Base-by-base conservation (phyloP, 2,329 filamentous ascomycete genomes). In the Xylariaceae sp. region DNA sequence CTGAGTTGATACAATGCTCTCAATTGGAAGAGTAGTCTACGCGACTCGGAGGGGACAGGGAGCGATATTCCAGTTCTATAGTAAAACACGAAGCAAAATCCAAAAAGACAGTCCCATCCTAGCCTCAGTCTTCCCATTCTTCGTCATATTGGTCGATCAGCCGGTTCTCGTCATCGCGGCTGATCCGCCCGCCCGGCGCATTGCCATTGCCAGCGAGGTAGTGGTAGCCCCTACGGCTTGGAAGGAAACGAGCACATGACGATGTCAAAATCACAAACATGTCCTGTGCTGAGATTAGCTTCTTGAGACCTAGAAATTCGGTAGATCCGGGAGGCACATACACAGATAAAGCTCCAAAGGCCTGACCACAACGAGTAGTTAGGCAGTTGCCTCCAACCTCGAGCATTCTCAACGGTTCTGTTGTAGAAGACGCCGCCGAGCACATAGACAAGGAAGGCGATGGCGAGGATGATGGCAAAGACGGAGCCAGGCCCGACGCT, bases 71-170 rank as follows among this genome's bases (percentile, higher is more conserved):
- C 22, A 28, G 22, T 28, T 28, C 22, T 28, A 28, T 28, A 28
- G 7, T 28, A 7, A 28, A 28, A 28, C 7, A 28, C 7, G 22
- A 28, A 28, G 22, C 4, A 4, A 28, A 28, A 28, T 28, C 22
- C 22, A 28, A 28, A 4, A 7, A 28, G 4, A n/a, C n/a, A n/a
- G 22, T 7, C 22, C 22, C 4, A 28, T 28, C 4, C 22, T 28
- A 45, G 13, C 49, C 56, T 70, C 64, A 86, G 58, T 96, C 92
- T 62, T 97, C 92, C 93, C 93, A 97, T 68, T 97, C 92, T 70
- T 97, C 93, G 65, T 97, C 94, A 54, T 97, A 77, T 71, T 97
- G 90, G 69, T 97, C 93, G 69, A 99, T 97, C 62, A 97, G 73
- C 57, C 91, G 78, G 70, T 97, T 97, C 73, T 97, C 94, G 50